These are phyloP conservation scores for Tetrapisispora nanseiensis DNA, from an alignment of 805 yeast species.

Conservation along the genomic window DNA sequence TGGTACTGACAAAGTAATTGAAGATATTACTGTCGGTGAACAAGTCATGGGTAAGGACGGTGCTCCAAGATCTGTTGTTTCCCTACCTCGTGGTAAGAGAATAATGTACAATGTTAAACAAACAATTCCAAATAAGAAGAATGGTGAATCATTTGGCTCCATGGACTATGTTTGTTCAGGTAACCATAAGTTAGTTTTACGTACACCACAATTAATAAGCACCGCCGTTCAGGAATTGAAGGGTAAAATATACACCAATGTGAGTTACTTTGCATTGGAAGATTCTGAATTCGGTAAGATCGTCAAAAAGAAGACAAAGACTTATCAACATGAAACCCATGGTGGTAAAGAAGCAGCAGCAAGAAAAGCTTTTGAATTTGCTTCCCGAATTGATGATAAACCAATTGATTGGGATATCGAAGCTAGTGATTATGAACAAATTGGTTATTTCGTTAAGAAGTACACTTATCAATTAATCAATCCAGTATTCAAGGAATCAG, in stretches of 20 bases:
- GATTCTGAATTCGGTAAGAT: conserved; percentile 6
- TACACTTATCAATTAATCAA: conserved; percentile 29
- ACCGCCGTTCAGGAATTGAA: conserved; percentile 5
- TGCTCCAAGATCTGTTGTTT: conserved; percentile 33
- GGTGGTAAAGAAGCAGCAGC: conserved; percentile 13
- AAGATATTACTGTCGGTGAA: conserved; percentile 32
- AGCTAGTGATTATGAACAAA: conserved; percentile 28
- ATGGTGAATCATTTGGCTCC: neutral
- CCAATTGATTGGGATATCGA: conserved; percentile 35
- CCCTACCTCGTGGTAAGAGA: conserved; percentile 37
- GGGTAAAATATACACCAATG: conserved; percentile 13
- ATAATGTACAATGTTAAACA: conserved; percentile 33
- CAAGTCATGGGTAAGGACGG: conserved; percentile 39
- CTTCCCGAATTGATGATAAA: conserved; percentile 7
- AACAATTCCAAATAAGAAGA: conserved; percentile 6
- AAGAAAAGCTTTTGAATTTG: conserved; percentile 19
- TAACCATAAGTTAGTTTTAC: conserved; percentile 27
- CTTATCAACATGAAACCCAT: conserved; percentile 10
- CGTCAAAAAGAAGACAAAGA: conserved; percentile 4
- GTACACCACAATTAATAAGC: neutral
- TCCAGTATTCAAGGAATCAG: conserved; percentile 30
- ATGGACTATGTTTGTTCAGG: conserved; percentile 27
- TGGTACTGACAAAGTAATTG: conserved; percentile 31
- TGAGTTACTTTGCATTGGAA: conserved; percentile 17
- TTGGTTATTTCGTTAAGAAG: conserved; percentile 23